Evolutionary conservation across 257 asterid genomes (phyloP), one percentile per base, ranked within the genome.

Genomic region (Mitragyna speciosa): DNA sequence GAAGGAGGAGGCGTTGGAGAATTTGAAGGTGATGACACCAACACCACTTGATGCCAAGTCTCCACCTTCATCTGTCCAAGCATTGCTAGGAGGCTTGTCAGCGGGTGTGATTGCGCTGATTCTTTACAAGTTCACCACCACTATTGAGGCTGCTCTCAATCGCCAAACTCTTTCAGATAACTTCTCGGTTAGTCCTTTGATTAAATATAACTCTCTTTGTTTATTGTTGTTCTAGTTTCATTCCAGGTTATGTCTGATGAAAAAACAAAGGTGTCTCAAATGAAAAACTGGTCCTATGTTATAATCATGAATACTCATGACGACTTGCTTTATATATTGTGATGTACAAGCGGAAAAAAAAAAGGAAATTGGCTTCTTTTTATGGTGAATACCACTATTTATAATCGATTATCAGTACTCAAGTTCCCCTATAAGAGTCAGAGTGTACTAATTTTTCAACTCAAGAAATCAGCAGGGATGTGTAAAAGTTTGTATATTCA

Each of bases 131-230:
- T 95, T 95, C 82, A 84, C 97, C 4, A 85, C 88, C 10, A 93
- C 96, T 19, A 36, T 95, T n/a, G 98, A 93, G 90, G 71, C 91
- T 48, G 63, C 94, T 80, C 93, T 95, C 58, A 89, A 84, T 80
- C 95, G 95, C 84, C 98, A 93, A 77, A 76, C 91, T 1, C 88
- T 95, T 80, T 47, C 98, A 14, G 98, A 95, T 85, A 92, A 85
- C 85, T 93, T 83, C 85, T 89, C 92, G 87, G 97, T 94, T 45
- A 65, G 92, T 82, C 78, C 70, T 80, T 71, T 58, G 69, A 39
- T 73, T 78, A 49, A 39, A 33, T 56, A 71, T 28, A 16, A 17
- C 28, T 71, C n/a, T 22, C 24, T 70, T 31, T 47, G 47, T 16
- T 17, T 41, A 17, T 31, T 28, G 41, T 69, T 63, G 54, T 47